These are phyloP conservation scores for Backusella circina DNA, from an alignment of 192 early-diverging fungal genomes.

Conservation along the genomic window DNA sequence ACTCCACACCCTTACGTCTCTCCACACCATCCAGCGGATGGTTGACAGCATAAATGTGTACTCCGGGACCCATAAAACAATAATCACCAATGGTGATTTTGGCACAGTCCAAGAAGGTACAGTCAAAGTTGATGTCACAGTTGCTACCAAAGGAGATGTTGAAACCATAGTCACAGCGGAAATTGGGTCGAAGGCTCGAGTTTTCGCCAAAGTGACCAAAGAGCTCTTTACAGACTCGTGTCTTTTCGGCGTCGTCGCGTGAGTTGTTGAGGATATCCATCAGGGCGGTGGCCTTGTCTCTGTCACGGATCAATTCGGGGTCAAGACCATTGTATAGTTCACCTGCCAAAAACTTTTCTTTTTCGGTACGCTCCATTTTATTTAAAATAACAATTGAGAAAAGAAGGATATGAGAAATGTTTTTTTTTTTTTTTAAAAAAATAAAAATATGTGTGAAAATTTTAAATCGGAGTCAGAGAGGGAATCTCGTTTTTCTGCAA, in stretches of 20 bases:
- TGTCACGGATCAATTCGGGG: slow-evolving; percentile 44
- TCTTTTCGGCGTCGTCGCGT: slow-evolving; percentile 30
- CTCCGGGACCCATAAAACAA: slow-evolving; percentile 71
- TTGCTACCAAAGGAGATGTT: slow-evolving; percentile 73
- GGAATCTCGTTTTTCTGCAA: too few species aligned
- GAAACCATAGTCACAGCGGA: slow-evolving; percentile 72
- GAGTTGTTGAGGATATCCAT: slow-evolving; percentile 32
- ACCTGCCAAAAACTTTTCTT: slow-evolving; percentile 64
- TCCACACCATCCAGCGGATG: slow-evolving; percentile 66
- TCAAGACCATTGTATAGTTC: slow-evolving; percentile 55
- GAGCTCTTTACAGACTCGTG: slow-evolving; percentile 35
- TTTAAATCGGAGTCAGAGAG: neutral
- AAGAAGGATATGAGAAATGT: neutral
- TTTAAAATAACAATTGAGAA: neutral
- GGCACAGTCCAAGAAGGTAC: slow-evolving; percentile 71
- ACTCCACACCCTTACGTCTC: slow-evolving; percentile 38
- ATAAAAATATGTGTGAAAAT: too few species aligned
- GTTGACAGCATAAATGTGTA: slow-evolving; percentile 70
- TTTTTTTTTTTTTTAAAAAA: neutral
- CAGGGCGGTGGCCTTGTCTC: slow-evolving; percentile 17
- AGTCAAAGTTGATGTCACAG: slow-evolving; percentile 78
- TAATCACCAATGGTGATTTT: slow-evolving; percentile 72
- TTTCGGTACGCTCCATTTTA: slow-evolving; percentile 33
- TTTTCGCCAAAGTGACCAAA: slow-evolving; percentile 58
- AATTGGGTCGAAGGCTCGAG: slow-evolving; percentile 61